A percentile compares a stretch with the other conserved stretches of the same genome.
Conservation (phyloP, 129 eudicot genomes). For the Cynara cardunculus region DNA sequence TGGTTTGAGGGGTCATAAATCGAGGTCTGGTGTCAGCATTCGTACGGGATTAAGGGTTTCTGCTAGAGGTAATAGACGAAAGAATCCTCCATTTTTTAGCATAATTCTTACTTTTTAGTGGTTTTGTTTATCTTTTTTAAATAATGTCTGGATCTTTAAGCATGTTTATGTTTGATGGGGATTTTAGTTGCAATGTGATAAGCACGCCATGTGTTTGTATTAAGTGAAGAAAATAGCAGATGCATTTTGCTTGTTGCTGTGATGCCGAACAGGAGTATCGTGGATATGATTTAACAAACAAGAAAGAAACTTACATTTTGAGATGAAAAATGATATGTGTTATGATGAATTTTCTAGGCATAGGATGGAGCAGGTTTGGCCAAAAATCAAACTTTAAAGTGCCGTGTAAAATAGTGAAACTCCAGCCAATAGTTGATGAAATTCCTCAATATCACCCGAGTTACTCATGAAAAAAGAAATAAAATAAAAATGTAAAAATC, state of each 20-base stretch:
- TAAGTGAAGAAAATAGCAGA: not conserved
- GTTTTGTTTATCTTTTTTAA: not conserved
- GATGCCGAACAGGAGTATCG: not conserved
- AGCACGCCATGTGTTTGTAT: constrained; percentile 19
- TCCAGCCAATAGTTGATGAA: not conserved
- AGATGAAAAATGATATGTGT: not conserved
- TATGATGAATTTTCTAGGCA: not conserved
- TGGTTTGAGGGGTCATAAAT: constrained; percentile 2
- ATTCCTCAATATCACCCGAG: not conserved
- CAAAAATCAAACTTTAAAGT: not conserved
- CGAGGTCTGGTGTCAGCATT: constrained; percentile 5
- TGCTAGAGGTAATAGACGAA: constrained; percentile 30
- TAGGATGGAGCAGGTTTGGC: not conserved
- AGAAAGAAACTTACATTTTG: not conserved
- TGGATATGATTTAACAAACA: not conserved
- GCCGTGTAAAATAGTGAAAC: not conserved
- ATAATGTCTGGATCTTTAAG: not conserved
- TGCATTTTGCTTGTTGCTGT: not conserved
- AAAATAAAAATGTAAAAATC: not conserved
- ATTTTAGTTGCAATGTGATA: constrained; percentile 19
- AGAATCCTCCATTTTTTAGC: not conserved
- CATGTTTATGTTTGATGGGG: not conserved
- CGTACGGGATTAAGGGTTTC: constrained; percentile 30
- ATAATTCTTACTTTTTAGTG: not conserved
- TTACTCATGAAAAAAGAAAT: not conserved